Evolutionary conservation across 495 filamentous ascomycete genomes (phyloP), one percentile per base, ranked within the genome.

Genomic region (Parmelia sp.): DNA sequence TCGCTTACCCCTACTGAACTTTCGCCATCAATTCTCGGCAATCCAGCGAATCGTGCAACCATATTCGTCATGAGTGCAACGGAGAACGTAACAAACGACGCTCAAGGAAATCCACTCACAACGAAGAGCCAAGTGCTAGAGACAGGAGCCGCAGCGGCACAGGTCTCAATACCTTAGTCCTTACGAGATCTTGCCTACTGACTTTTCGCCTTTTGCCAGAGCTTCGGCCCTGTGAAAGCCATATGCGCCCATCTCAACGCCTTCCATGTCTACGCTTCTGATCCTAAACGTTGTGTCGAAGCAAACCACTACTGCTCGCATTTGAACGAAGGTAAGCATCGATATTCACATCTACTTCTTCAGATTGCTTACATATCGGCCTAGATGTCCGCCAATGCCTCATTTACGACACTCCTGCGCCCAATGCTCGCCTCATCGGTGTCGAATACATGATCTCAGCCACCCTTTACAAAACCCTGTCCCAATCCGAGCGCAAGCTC

Each of bases 401-500:
- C 45, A 84, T 96, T 58, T 96, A 96, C 79, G 90, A 93, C 74
- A 80, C 81, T 1, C 77, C 84, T 1, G 74, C 75, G 0, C 75
- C 82, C 23, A 84, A 85, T 55, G 90, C 91, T 12, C 80, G 87
- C 4, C 78, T 96, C 17, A 86, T 96, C 65, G 91, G 92, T 44
- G 79, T 96, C 66, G 93, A 97, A 75, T 96, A 96, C 79, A 94
- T 97, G 91, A 88, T 96, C 70, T 84, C 85, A 4, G 84, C 85
- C 0, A 74, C 76, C 4, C 77, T 96, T 3, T 96, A 85, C 78
- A 74, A 78, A 14, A 86, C 82, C 0, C 84, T 97, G 0, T 77
- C 82, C 10, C 8, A 71, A 0, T 80, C 83, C 14, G 92, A 96
- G 74, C 83, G 86, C 17, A 79, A 81, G 63, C 82, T 90, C 23